These are phyloP conservation scores for Marasmius fiardii DNA, from an alignment of 1,284 basidiomycete species.

Conservation along the genomic window DNA sequence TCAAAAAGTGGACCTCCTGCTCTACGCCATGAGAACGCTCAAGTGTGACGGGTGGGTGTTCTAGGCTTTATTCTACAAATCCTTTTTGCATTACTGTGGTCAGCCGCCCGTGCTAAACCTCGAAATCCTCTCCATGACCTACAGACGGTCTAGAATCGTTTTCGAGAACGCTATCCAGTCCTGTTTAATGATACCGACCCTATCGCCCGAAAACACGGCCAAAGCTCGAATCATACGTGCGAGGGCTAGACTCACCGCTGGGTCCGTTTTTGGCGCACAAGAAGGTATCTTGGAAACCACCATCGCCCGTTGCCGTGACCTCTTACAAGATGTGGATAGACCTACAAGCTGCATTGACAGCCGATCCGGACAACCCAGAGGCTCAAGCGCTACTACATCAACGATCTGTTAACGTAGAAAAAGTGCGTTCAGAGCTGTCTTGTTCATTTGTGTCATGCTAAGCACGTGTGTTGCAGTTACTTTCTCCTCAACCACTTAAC, in stretches of 20 bases:
- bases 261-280: conserved; percentile 57
- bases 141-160: conserved; percentile 52
- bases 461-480: conserved; percentile 7
- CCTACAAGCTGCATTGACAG: conserved; percentile 57
- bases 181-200: conserved; percentile 53
- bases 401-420: conserved; percentile 42
- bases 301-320: neutral
- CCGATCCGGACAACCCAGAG: conserved; percentile 67
- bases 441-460: neutral
- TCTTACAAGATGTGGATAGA: conserved; percentile 37
- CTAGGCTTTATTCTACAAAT: conserved; percentile 16
- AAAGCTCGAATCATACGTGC: conserved; percentile 63
- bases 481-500: conserved; percentile 27
- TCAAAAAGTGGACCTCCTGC: conserved; percentile 63
- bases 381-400: conserved; percentile 56
- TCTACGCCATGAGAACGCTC: conserved; percentile 58
- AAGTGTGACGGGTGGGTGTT: conserved; percentile 38
- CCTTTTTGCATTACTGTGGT: conserved; percentile 8
- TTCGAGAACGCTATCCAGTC: conserved; percentile 75
- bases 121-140: no score
- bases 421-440: conserved; percentile 26
- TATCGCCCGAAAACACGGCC: conserved; percentile 50
- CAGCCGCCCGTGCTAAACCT: neutral
- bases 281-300: conserved; percentile 43
- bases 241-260: conserved; percentile 55